Percentiles rank a stretch among this genome's conserved stretches.
These are phyloP conservation scores for Termitomyces sp. DNA, from an alignment of 768 basidiomycete genomes.

Conservation along the genomic window DNA sequence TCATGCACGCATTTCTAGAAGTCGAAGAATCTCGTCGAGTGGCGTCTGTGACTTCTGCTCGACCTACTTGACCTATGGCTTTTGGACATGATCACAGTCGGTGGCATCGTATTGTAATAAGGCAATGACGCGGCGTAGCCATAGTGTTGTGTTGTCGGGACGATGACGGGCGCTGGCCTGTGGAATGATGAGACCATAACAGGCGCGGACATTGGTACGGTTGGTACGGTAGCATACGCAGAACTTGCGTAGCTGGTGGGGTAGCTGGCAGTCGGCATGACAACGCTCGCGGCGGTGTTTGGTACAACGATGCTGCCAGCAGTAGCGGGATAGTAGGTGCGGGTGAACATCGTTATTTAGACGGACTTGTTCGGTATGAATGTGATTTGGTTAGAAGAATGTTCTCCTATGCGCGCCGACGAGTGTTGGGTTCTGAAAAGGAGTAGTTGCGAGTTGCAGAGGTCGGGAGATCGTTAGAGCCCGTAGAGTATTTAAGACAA, in stretches of 20 bases:
- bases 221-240: constrained; percentile 8
- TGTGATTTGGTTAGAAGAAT: neutral
- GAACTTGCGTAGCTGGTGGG: neutral
- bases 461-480: constrained; percentile 14
- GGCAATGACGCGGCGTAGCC: constrained; percentile 5
- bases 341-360: constrained; percentile 11
- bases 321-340: constrained; percentile 14
- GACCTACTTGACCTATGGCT: neutral
- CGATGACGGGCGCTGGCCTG: constrained; percentile 9
- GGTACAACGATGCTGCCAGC: constrained; percentile 18
- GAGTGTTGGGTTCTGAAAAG: neutral
- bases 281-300: neutral
- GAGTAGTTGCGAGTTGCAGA: constrained; percentile 8
- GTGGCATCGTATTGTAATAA: constrained; percentile 8
- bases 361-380: neutral
- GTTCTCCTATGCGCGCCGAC: neutral
- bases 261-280: constrained; percentile 3
- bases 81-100: constrained; percentile 12
- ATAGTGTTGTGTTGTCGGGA: constrained; percentile 9
- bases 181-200: constrained; percentile 9
- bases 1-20: constrained; percentile 1
- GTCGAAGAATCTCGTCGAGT: constrained; percentile 11
- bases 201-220: constrained; percentile 9
- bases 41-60: constrained; percentile 10
- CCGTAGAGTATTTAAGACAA: constrained; percentile 12